A percentile compares a stretch with the other conserved stretches of the same genome.
phyloP scores from a whole-genome alignment of 2,329 filamentous ascomycete species.

The Cadophora malorum region DNA sequence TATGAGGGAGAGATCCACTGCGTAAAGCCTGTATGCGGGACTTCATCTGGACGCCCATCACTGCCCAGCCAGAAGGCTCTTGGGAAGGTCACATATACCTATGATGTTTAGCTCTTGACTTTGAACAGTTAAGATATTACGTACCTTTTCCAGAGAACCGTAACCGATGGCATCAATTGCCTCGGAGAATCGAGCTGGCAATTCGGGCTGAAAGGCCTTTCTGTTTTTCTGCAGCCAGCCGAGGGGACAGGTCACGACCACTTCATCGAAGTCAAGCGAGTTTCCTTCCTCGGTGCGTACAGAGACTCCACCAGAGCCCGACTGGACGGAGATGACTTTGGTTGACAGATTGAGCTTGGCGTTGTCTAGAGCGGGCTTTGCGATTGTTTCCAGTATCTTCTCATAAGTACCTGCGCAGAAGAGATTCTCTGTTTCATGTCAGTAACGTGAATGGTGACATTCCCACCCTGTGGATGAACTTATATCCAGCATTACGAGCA shows the following conservation, averaged over 20 bases:
- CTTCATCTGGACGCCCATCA: constrained; percentile 19
- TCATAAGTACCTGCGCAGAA: constrained; percentile 45
- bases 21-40: constrained; percentile 55
- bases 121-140: neutral
- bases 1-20: constrained; percentile 67
- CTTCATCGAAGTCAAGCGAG: constrained; percentile 46
- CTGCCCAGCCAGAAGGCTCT: constrained; percentile 62
- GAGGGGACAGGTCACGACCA: constrained; percentile 58
- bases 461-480: neutral
- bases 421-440: constrained; percentile 39
- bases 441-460: constrained; percentile 9
- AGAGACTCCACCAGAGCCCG: constrained; percentile 20
- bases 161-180: constrained; percentile 56
- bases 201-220: constrained; percentile 50
- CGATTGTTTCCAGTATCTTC: constrained; percentile 41
- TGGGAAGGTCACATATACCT: constrained; percentile 61
- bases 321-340: constrained; percentile 35
- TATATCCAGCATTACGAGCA: neutral
- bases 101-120: neutral
- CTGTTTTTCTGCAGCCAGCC: constrained; percentile 55
- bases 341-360: constrained; percentile 39
- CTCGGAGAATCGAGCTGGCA: constrained; percentile 51
- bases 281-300: constrained; percentile 34
- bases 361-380: constrained; percentile 37
- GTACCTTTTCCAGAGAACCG: constrained; percentile 58